Percentiles rank a stretch among this genome's conserved stretches.
Conservation (phyloP, 106 monocot species). For the Triglochin maritima region DNA sequence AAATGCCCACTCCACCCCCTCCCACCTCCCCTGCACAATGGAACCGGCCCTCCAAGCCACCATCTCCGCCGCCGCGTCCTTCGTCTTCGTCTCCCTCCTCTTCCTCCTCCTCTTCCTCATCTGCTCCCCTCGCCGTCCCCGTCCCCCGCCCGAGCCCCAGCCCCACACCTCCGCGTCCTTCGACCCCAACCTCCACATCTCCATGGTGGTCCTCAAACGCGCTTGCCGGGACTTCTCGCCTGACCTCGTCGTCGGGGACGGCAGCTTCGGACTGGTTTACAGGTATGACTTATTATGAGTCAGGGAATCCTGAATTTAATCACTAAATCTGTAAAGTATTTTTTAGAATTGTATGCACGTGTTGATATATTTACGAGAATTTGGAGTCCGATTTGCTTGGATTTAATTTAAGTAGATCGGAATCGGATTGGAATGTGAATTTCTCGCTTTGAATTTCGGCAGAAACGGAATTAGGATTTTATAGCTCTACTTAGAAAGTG, state of each 20-base stretch:
- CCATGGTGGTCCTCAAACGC: conserved; percentile 44
- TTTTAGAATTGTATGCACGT: no score
- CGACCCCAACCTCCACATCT: conserved; percentile 52
- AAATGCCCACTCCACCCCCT: neutral
- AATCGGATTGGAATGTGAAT: no score
- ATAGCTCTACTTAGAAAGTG: no score
- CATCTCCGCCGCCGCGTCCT: conserved; percentile 39
- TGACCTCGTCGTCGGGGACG: conserved; percentile 75
- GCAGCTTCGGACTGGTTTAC: conserved; percentile 90
- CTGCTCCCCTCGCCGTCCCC: conserved; percentile 17
- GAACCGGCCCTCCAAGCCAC: conserved; percentile 30
- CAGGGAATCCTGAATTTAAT: no score
- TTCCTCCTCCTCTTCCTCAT: conserved; percentile 23
- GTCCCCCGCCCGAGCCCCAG: neutral
- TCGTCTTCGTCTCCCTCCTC: conserved; percentile 31
- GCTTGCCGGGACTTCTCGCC: conserved; percentile 58
- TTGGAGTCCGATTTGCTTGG: no score
- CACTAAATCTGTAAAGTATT: no score
- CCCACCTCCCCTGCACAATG: conserved; percentile 16
- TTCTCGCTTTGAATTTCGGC: no score
- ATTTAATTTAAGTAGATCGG: no score
- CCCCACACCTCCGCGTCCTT: conserved; percentile 20
- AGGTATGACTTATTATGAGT: no score
- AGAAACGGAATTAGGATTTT: no score
- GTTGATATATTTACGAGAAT: no score